phyloP scores from a whole-genome alignment of 2,329 filamentous ascomycete genomes.

The Alternaria triticina region DNA sequence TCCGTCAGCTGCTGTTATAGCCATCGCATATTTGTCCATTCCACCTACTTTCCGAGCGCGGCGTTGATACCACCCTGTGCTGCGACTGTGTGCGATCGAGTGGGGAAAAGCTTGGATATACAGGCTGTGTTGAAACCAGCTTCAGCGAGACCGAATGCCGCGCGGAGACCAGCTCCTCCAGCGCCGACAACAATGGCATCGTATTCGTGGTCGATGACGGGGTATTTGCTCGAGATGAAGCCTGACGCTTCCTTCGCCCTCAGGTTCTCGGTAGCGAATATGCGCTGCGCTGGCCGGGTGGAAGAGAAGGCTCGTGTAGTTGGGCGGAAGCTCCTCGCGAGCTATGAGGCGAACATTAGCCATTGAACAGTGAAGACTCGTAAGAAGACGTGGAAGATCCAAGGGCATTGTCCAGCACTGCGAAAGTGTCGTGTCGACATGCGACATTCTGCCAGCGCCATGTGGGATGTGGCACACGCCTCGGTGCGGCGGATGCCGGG shows the following conservation, averaged over 20 bases:
- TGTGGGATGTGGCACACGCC: conserved; percentile 33
- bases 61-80: conserved; percentile 82
- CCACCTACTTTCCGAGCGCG: conserved; percentile 73
- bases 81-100: conserved; percentile 83
- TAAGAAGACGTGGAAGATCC: neutral
- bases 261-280: conserved; percentile 84
- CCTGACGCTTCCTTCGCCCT: conserved; percentile 92
- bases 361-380: conserved; percentile 23
- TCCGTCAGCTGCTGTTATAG: conserved; percentile 26
- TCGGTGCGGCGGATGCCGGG: conserved; percentile 34
- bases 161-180: conserved; percentile 80
- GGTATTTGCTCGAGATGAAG: conserved; percentile 87
- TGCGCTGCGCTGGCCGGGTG: conserved; percentile 79
- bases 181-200: conserved; percentile 94
- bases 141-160: conserved; percentile 85
- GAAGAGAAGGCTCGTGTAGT: conserved; percentile 84
- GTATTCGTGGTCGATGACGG: conserved; percentile 98
- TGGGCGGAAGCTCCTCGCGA: conserved; percentile 67
- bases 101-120: conserved; percentile 86
- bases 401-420: neutral
- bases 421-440: neutral
- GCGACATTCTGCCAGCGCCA: conserved; percentile 16
- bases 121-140: conserved; percentile 89
- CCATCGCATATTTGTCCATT: neutral
- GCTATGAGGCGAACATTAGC: conserved; percentile 55